Conservation (phyloP, 306 rosid genomes). For the Begonia loranthoides region DNA sequence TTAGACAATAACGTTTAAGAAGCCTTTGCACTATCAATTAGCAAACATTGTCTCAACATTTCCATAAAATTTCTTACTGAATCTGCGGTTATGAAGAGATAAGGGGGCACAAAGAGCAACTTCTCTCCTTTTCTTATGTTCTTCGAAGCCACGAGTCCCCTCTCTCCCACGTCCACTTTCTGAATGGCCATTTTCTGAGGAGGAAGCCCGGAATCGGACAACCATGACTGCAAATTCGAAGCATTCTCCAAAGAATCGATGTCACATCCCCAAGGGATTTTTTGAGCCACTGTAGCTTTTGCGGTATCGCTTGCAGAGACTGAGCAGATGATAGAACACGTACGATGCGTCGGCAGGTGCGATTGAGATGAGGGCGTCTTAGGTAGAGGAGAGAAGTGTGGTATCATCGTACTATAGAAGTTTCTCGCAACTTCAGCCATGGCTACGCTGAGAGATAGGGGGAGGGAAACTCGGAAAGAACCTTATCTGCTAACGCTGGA, state of each 20-base stretch:
- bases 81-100: slow-evolving; percentile 52
- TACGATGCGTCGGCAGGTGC: slow-evolving; percentile 17
- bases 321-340: slow-evolving; percentile 31
- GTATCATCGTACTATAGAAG: slow-evolving; percentile 21
- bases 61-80: slow-evolving; percentile 32
- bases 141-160: slow-evolving; percentile 85
- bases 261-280: slow-evolving; percentile 83
- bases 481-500: slow-evolving; percentile 33
- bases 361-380: slow-evolving; percentile 12
- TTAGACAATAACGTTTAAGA: neutral
- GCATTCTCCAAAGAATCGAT: slow-evolving; percentile 68
- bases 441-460: slow-evolving; percentile 14
- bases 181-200: slow-evolving; percentile 81
- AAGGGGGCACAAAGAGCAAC: slow-evolving; percentile 82
- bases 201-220: slow-evolving; percentile 69
- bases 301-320: slow-evolving; percentile 30
- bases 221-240: slow-evolving; percentile 64
- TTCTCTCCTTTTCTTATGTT: slow-evolving; percentile 88
- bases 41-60: neutral
- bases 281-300: slow-evolving; percentile 11
- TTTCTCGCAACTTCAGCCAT: slow-evolving; percentile 63
- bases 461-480: slow-evolving; percentile 1
- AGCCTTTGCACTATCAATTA: neutral
- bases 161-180: slow-evolving; percentile 75
- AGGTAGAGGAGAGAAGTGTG: slow-evolving; percentile 25